Percentiles rank a stretch among this genome's conserved stretches.
Evolutionary conservation across 305 asterid genomes (phyloP).

Genomic region (Solanum chacoense): DNA sequence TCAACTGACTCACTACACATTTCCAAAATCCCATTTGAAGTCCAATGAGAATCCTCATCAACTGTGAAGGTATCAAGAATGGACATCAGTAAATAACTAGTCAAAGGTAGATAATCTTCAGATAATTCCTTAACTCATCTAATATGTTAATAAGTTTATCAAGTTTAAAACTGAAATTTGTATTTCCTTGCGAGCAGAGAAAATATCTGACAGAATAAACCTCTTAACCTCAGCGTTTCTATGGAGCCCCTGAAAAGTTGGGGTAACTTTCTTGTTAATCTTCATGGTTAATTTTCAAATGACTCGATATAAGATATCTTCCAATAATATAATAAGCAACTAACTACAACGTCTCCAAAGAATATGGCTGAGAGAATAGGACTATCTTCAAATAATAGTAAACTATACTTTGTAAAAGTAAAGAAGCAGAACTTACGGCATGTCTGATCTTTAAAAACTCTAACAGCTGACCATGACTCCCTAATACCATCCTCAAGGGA

Average conservation of each 20-base stretch:
- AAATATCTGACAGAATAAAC: background rate
- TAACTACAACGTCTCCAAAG: background rate
- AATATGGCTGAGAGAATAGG: background rate
- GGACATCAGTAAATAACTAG: background rate
- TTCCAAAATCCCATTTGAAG: conserved; percentile 33
- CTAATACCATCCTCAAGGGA: conserved; percentile 71
- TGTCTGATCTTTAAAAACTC: conserved; percentile 24
- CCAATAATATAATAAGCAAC: background rate
- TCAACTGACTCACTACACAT: conserved; percentile 57
- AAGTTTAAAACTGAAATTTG: background rate
- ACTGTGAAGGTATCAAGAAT: conserved; percentile 35
- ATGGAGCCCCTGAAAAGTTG: background rate
- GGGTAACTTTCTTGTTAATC: background rate
- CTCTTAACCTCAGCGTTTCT: background rate
- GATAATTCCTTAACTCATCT: background rate
- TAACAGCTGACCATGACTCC: conserved; percentile 60
- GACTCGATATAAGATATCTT: background rate
- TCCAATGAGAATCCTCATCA: conserved; percentile 25
- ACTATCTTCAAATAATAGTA: background rate
- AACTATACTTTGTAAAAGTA: background rate
- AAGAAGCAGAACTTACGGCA: conserved; percentile 39
- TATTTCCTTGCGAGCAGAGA: background rate
- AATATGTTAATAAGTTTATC: background rate
- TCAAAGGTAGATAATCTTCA: background rate
- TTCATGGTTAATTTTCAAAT: background rate